A percentile compares a stretch with the other conserved stretches of the same genome.
Evolutionary conservation across 495 filamentous ascomycete genomes (phyloP).

Genomic region (Penicillium samsonianum): DNA sequence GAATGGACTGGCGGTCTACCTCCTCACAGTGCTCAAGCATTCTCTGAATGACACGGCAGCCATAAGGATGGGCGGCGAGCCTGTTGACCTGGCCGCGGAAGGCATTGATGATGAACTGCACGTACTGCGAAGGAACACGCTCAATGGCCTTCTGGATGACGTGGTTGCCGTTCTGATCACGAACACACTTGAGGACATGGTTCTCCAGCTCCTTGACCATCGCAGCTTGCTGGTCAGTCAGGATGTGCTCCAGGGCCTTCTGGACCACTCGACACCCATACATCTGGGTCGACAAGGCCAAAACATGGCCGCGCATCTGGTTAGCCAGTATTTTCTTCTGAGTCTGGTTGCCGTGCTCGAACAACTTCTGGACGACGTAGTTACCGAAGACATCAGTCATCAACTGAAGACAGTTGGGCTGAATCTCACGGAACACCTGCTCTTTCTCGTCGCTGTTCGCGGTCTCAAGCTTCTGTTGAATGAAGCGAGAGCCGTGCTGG

Average conservation of each 20-base stretch:
- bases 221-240: slow-evolving; percentile 83
- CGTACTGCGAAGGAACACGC: slow-evolving; percentile 74
- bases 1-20: slow-evolving; percentile 65
- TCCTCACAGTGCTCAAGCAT: slow-evolving; percentile 86
- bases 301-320: slow-evolving; percentile 82
- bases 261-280: slow-evolving; percentile 97
- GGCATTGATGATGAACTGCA: slow-evolving; percentile 86
- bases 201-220: slow-evolving; percentile 81
- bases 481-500: slow-evolving; percentile 93
- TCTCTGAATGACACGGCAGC: slow-evolving; percentile 91
- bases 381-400: slow-evolving; percentile 98
- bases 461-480: slow-evolving; percentile 90
- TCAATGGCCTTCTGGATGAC: slow-evolving; percentile 96
- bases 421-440: slow-evolving; percentile 85
- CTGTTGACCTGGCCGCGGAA: slow-evolving; percentile 78
- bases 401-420: slow-evolving; percentile 76
- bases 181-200: slow-evolving; percentile 78
- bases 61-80: slow-evolving; percentile 80
- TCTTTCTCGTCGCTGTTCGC: slow-evolving; percentile 98
- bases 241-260: slow-evolving; percentile 93
- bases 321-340: slow-evolving; percentile 87
- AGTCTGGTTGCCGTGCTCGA: slow-evolving; percentile 91
- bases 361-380: slow-evolving; percentile 97
- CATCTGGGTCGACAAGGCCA: slow-evolving; percentile 80
- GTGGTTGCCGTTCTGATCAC: slow-evolving; percentile 93